These are phyloP conservation scores for Cladobotryum mycophilum DNA, from an alignment of 2,329 filamentous ascomycete genomes.

Conservation along the genomic window DNA sequence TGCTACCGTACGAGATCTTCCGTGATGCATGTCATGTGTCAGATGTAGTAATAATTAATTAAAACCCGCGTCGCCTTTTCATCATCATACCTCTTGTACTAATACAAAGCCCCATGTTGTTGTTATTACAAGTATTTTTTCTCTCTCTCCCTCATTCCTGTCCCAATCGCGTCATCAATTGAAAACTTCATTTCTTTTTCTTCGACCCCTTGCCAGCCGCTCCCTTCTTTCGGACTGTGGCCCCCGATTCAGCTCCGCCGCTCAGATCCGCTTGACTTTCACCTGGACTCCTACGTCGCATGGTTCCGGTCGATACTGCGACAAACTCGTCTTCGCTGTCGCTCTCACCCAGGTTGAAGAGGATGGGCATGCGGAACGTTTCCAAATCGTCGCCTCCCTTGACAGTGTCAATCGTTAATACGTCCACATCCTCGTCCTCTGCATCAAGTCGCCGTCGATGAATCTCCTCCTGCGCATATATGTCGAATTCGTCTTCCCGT, in stretches of 20 bases:
- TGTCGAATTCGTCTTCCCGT: slow-evolving; percentile 94
- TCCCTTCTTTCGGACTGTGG: slow-evolving; percentile 35
- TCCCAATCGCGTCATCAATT: slow-evolving; percentile 3
- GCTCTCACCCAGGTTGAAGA: slow-evolving; percentile 88
- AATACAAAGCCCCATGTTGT: background rate
- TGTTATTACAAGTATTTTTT: no score
- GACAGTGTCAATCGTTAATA: slow-evolving; percentile 67
- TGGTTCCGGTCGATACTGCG: slow-evolving; percentile 67
- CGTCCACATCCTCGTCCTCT: slow-evolving; percentile 91
- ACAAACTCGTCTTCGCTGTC: slow-evolving; percentile 90
- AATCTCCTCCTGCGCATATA: slow-evolving; percentile 90
- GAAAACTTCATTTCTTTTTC: slow-evolving; percentile 34
- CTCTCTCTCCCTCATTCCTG: background rate
- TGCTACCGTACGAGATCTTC: no score
- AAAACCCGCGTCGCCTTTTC: no score
- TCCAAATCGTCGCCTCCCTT: slow-evolving; percentile 54
- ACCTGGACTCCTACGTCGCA: slow-evolving; percentile 77
- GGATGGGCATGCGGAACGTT: slow-evolving; percentile 83
- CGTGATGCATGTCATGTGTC: no score
- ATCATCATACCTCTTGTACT: background rate
- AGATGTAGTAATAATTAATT: no score
- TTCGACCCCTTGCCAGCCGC: slow-evolving; percentile 30
- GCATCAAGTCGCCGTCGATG: slow-evolving; percentile 83
- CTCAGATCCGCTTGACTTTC: slow-evolving; percentile 50
- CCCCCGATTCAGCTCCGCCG: slow-evolving; percentile 48